Percentiles rank a stretch among this genome's conserved stretches.
Evolutionary conservation across 257 asterid genomes (phyloP).

Genomic region (Solanum piurae): DNA sequence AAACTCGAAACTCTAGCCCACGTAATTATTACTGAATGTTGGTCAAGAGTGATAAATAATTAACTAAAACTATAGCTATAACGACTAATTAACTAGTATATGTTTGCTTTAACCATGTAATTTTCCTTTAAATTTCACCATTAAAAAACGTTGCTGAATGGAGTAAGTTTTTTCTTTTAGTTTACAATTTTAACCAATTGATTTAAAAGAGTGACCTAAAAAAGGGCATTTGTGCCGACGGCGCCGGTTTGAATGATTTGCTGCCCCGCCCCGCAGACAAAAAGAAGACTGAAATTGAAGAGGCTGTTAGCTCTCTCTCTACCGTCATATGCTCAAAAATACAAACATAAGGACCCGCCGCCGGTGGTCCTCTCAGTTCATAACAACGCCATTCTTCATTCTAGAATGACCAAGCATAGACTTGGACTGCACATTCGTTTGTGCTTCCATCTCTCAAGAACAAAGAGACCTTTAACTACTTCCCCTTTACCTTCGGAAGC

Average conservation of each 20-base stretch:
- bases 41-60: too few relatives aligned
- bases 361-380: not conserved
- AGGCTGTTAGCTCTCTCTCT: not conserved
- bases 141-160: not conserved
- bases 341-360: not conserved
- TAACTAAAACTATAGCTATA: too few relatives aligned
- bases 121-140: not conserved
- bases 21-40: too few relatives aligned
- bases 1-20: fast-evolving
- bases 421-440: not conserved
- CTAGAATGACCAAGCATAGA: slow-evolving; percentile 23
- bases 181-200: not conserved
- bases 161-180: not conserved
- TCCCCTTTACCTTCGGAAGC: slow-evolving; percentile 38
- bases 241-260: not conserved
- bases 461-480: slow-evolving; percentile 17
- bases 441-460: not conserved
- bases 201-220: not conserved
- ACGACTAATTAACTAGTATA: too few relatives aligned
- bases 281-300: not conserved
- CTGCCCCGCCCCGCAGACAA: not conserved
- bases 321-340: not conserved
- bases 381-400: not conserved
- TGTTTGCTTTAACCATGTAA: too few relatives aligned
- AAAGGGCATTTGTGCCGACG: not conserved